Percentiles rank a stretch among this genome's conserved stretches.
These are phyloP conservation scores for Sutorius australiensis DNA, from an alignment of 768 basidiomycete genomes.

Conservation along the genomic window DNA sequence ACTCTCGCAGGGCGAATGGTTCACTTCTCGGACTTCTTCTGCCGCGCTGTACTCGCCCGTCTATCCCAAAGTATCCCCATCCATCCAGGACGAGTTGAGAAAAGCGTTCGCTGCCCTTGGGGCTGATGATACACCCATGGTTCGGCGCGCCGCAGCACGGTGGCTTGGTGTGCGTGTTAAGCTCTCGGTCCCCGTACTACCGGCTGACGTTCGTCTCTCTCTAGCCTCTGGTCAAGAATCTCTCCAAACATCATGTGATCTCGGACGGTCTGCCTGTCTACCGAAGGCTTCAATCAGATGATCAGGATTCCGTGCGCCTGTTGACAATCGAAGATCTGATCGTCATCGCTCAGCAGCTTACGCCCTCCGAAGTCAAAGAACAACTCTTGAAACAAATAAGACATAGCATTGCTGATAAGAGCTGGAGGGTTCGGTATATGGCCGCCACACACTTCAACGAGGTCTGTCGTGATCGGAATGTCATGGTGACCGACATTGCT, in stretches of 20 bases:
- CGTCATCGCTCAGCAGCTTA: conserved; percentile 80
- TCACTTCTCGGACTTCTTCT: conserved; percentile 94
- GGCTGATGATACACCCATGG: conserved; percentile 98
- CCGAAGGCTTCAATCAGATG: conserved; percentile 89
- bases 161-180: conserved; percentile 82
- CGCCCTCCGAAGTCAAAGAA: conserved; percentile 86
- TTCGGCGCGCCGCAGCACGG: conserved; percentile 91
- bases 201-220: conserved; percentile 10
- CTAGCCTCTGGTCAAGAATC: conserved; percentile 75
- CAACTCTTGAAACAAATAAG: conserved; percentile 85
- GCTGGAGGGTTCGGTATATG: conserved; percentile 99
- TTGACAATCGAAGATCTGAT: conserved; percentile 96
- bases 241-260: conserved; percentile 76
- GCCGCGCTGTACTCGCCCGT: conserved; percentile 91
- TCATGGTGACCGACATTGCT: background rate
- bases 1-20: conserved; percentile 94
- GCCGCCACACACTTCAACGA: conserved; percentile 96
- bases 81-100: conserved; percentile 82
- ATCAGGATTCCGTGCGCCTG: conserved; percentile 96
- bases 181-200: background rate
- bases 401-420: conserved; percentile 88
- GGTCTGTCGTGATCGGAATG: conserved; percentile 38
- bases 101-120: conserved; percentile 80
- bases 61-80: conserved; percentile 72
- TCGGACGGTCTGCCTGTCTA: conserved; percentile 90